Evolutionary conservation across 108 stramenopile genomes (phyloP).

Genomic region (Cyclotella sp.): DNA sequence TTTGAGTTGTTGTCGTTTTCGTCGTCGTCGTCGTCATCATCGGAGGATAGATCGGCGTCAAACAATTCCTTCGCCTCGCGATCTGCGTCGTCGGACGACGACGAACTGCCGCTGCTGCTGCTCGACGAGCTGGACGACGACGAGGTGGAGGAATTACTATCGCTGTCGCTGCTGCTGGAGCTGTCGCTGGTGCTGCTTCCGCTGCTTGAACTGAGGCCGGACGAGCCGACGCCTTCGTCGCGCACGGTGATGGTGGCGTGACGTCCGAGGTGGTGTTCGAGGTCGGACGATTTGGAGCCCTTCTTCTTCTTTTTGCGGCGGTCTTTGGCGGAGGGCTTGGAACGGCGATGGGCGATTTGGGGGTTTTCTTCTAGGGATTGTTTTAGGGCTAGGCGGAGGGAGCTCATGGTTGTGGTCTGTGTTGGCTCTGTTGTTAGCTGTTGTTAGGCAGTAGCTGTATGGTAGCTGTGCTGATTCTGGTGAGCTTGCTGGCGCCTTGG

Average conservation of each 20-base stretch:
- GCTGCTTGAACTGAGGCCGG: slow-evolving; percentile 9
- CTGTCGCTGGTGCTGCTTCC: background rate
- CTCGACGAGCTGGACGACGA: background rate
- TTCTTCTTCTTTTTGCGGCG: slow-evolving; percentile 23
- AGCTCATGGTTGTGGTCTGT: slow-evolving; percentile 59
- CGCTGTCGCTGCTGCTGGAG: background rate
- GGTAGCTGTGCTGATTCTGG: too few species aligned
- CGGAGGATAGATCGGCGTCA: slow-evolving; percentile 51
- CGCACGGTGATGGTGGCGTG: background rate
- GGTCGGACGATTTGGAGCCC: background rate
- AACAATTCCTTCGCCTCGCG: slow-evolving; percentile 56
- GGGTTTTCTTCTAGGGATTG: slow-evolving; percentile 78
- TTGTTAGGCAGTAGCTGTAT: too few species aligned
- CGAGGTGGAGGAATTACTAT: background rate
- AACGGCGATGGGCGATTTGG: slow-evolving; percentile 1
- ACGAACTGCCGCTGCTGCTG: slow-evolving; percentile 13
- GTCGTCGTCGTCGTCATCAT: slow-evolving; percentile 40
- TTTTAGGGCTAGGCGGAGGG: slow-evolving; percentile 85
- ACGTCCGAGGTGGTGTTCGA: background rate
- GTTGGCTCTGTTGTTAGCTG: too few species aligned
- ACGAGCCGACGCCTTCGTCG: slow-evolving; percentile 4
- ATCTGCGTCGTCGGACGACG: slow-evolving; percentile 22
- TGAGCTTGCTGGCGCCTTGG: too few species aligned
- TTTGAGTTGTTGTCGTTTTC: background rate
- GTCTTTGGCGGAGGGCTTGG: background rate